phyloP scores from a whole-genome alignment of 805 yeast genomes.

The Kazachstania martiniae region DNA sequence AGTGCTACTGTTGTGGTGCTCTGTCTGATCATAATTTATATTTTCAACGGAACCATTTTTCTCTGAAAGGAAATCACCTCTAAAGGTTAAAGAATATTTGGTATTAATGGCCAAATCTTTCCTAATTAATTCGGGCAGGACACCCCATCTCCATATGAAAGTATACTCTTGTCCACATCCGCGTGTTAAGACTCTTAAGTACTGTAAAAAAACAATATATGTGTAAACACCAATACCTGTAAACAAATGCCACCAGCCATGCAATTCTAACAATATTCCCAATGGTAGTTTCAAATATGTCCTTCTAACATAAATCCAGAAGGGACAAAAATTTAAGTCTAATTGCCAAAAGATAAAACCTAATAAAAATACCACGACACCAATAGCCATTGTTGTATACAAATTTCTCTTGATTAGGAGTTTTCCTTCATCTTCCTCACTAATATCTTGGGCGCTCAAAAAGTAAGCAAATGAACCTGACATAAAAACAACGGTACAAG shows the following conservation, averaged over 20 bases:
- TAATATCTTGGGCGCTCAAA: constrained; percentile 32
- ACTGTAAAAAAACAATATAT: constrained; percentile 70
- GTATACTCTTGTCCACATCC: constrained; percentile 46
- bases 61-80: too few species aligned
- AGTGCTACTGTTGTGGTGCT: too few species aligned
- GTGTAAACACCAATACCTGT: constrained; percentile 83
- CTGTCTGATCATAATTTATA: too few species aligned
- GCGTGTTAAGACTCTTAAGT: constrained; percentile 55
- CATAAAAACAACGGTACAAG: constrained; percentile 57
- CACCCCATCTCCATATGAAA: constrained; percentile 46
- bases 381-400: constrained; percentile 44
- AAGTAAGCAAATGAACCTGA: constrained; percentile 40
- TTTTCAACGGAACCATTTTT: too few species aligned
- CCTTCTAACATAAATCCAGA: constrained; percentile 50
- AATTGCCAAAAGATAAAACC: constrained; percentile 86
- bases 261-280: constrained; percentile 81
- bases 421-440: too few species aligned
- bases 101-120: constrained; percentile 13
- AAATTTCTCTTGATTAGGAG: constrained; percentile 38
- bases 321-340: constrained; percentile 69
- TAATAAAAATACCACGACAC: constrained; percentile 49
- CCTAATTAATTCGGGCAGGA: constrained; percentile 42
- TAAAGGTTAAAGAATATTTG: constrained; percentile 16
- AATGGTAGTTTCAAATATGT: constrained; percentile 61
- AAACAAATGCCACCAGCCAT: constrained; percentile 95